These are phyloP conservation scores for Cadophora luteo-olivacea DNA, from an alignment of 2,329 filamentous ascomycete genomes.

Conservation along the genomic window DNA sequence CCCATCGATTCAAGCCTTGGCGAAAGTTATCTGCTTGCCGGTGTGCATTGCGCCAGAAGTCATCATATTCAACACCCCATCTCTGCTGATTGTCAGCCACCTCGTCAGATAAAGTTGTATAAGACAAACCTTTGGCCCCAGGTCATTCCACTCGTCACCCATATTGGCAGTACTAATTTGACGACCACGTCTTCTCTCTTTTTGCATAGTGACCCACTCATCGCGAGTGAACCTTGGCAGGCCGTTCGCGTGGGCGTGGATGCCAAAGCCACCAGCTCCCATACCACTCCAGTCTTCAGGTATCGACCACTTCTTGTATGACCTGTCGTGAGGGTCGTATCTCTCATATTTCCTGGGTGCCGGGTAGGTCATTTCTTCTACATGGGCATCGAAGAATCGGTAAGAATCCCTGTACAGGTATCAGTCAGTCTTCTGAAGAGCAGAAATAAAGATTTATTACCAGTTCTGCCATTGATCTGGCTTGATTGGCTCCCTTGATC, in stretches of 20 bases:
- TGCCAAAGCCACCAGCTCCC: constrained; percentile 24
- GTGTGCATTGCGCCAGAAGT: constrained; percentile 43
- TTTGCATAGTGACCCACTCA: constrained; percentile 33
- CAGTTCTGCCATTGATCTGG: constrained; percentile 43
- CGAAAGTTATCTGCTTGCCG: constrained; percentile 35
- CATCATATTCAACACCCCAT: constrained; percentile 38
- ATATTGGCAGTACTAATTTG: constrained; percentile 31
- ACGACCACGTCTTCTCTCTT: constrained; percentile 16
- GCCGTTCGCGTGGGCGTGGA: constrained; percentile 15
- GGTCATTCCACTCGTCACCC: constrained; percentile 38
- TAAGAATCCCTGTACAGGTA: constrained; percentile 41
- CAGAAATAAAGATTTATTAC: constrained; percentile 23
- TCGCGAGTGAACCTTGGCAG: constrained; percentile 39
- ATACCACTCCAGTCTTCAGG: constrained; percentile 32
- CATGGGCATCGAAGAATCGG: constrained; percentile 19
- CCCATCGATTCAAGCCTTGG: neutral
- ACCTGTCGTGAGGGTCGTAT: constrained; percentile 42
- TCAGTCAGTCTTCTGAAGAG: neutral
- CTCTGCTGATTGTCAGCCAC: constrained; percentile 32
- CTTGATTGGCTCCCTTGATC: constrained; percentile 32
- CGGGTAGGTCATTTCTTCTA: constrained; percentile 12
- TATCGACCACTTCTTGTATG: constrained; percentile 38
- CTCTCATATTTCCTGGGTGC: constrained; percentile 31
- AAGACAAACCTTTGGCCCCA: constrained; percentile 39
- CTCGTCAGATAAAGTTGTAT: neutral